Conservation (phyloP, 805 yeast species). For the Helenozyma baotianmanensis region DNA sequence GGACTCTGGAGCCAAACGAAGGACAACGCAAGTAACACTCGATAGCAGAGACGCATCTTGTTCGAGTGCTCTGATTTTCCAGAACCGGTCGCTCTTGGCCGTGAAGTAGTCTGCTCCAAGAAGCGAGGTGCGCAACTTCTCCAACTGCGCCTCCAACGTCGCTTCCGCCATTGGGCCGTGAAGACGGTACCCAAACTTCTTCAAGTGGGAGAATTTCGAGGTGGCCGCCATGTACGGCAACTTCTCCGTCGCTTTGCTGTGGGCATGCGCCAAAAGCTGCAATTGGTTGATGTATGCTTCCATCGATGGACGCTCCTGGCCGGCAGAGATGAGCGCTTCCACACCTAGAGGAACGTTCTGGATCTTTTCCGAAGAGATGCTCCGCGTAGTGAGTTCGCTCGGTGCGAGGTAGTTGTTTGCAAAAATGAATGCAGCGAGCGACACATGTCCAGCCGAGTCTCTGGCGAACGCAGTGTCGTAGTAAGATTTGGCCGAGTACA, state of each 20-base stretch:
- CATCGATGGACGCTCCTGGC: too few species aligned
- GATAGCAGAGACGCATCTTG: not conserved
- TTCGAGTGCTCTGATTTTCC: slow-evolving; percentile 23
- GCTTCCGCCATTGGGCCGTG: slow-evolving; percentile 25
- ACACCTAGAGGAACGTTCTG: slow-evolving; percentile 24
- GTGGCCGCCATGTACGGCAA: slow-evolving; percentile 9
- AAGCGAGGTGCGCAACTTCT: slow-evolving; percentile 13
- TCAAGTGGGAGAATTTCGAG: slow-evolving; percentile 21
- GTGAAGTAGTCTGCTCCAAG: slow-evolving; percentile 13
- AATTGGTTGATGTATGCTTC: slow-evolving; percentile 32
- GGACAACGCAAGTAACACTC: too few species aligned
- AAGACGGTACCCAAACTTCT: slow-evolving; percentile 30
- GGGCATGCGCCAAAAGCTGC: slow-evolving; percentile 32
- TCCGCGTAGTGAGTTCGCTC: too few species aligned
- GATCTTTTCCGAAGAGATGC: too few species aligned
- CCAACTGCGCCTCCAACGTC: slow-evolving; percentile 14
- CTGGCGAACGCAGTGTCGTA: slow-evolving; percentile 35
- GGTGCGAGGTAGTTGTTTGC: slow-evolving; percentile 29
- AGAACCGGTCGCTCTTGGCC: slow-evolving; percentile 15
- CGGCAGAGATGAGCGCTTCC: slow-evolving; percentile 18
- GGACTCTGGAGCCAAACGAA: too few species aligned
- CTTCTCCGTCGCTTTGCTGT: too few species aligned
- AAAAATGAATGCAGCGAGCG: slow-evolving; percentile 28
- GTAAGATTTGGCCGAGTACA: slow-evolving; percentile 31
- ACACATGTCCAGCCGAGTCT: slow-evolving; percentile 31